A percentile compares a stretch with the other conserved stretches of the same genome.
These are phyloP conservation scores for Grifola frondosa DNA, from an alignment of 1,284 basidiomycete genomes.

Conservation along the genomic window DNA sequence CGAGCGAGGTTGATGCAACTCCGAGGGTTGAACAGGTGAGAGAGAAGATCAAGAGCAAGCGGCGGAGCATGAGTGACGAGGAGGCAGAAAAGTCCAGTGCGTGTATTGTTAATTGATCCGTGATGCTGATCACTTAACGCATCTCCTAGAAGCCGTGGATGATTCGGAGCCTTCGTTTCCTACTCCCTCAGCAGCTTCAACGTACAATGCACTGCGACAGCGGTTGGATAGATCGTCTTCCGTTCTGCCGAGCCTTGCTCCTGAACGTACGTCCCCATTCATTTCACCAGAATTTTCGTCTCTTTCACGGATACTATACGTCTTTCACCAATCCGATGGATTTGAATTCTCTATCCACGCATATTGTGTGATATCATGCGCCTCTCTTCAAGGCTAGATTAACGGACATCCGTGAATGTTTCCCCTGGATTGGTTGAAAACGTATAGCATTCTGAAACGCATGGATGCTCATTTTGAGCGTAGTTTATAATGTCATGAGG, in stretches of 20 bases:
- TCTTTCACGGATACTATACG: background rate
- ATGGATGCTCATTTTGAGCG: too few relatives aligned
- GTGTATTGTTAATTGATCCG: constrained; percentile 24
- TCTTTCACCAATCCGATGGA: constrained; percentile 17
- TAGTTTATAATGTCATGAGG: too few relatives aligned
- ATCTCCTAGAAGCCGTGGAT: constrained; percentile 10
- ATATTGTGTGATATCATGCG: too few relatives aligned
- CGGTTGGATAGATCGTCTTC: constrained; percentile 24
- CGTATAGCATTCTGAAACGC: too few relatives aligned
- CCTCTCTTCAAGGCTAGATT: too few relatives aligned
- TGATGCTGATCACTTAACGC: constrained; percentile 1
- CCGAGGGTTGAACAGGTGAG: constrained; percentile 47
- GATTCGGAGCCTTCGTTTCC: constrained; percentile 22
- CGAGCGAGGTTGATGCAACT: constrained; percentile 58
- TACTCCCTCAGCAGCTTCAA: constrained; percentile 23
- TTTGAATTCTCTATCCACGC: too few relatives aligned
- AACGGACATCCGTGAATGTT: too few relatives aligned
- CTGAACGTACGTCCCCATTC: constrained; percentile 24
- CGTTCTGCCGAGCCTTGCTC: constrained; percentile 17
- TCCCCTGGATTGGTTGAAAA: too few relatives aligned
- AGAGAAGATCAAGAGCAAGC: constrained; percentile 48
- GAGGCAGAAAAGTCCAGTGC: constrained; percentile 59
- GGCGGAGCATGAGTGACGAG: constrained; percentile 66
- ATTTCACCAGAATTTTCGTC: background rate
- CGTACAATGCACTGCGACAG: constrained; percentile 31